Evolutionary conservation across 164 flowering plant genomes (phyloP).

Genomic region (Macadamia integrifolia): DNA sequence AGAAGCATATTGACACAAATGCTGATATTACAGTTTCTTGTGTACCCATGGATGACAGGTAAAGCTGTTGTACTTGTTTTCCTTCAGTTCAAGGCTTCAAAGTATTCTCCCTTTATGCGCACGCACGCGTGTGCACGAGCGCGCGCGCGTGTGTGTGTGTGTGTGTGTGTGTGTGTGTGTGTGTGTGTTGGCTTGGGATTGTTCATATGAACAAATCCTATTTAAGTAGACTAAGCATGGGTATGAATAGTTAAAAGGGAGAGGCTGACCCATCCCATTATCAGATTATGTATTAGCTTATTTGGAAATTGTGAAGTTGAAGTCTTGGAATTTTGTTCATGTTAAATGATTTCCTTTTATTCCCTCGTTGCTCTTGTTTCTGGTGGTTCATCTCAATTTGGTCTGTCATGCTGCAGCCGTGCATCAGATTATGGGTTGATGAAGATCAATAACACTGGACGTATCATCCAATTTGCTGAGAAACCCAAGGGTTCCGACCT

Average conservation of each 20-base stretch:
- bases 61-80: not conserved
- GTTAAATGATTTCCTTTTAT: not conserved
- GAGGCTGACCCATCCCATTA: too few species aligned
- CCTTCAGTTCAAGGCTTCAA: not conserved
- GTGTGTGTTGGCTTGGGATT: not conserved
- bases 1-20: slow-evolving; percentile 85
- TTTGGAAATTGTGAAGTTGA: not conserved
- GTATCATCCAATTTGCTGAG: slow-evolving; percentile 76
- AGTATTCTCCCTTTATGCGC: not conserved
- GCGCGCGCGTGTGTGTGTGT: too few species aligned
- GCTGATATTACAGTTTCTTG: slow-evolving; percentile 96
- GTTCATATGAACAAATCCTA: not conserved
- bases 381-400: slow-evolving; percentile 6
- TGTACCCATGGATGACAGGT: slow-evolving; percentile 91
- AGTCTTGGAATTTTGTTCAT: not conserved
- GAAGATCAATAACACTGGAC: slow-evolving; percentile 71
- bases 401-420: slow-evolving; percentile 48
- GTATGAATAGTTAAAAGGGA: too few species aligned
- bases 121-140: too few species aligned
- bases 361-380: not conserved
- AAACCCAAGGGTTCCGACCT: slow-evolving; percentile 83
- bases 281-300: not conserved
- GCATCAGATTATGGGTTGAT: slow-evolving; percentile 94
- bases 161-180: too few species aligned
- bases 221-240: not conserved